A percentile compares a stretch with the other conserved stretches of the same genome.
Evolutionary conservation across 306 rosid genomes (phyloP).

Genomic region (Pueraria montana): DNA sequence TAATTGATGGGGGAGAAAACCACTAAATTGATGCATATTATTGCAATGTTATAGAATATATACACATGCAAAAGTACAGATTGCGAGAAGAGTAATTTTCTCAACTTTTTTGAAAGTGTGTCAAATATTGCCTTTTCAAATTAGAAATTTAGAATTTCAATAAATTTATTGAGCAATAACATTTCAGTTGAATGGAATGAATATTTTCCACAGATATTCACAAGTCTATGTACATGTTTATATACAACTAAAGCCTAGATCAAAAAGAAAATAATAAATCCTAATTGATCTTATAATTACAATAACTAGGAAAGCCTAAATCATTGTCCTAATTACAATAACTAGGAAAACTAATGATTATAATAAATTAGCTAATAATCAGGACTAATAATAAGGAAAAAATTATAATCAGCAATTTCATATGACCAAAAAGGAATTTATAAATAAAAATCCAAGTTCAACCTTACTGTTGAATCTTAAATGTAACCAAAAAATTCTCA

Average conservation of each 20-base stretch:
- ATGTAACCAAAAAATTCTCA: conserved; percentile 20
- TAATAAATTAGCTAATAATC: not conserved
- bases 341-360: not conserved
- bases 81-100: conserved; percentile 2
- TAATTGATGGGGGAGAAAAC: not conserved
- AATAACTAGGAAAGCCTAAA: not conserved
- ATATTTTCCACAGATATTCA: not conserved
- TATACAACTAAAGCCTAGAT: not conserved
- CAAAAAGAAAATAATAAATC: not conserved
- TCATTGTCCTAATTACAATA: not conserved
- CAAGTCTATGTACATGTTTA: not conserved
- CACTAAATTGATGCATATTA: conserved; percentile 2
- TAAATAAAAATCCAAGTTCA: conserved; percentile 41
- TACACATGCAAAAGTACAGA: not conserved
- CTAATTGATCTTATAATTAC: not conserved
- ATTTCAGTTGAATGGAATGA: not conserved
- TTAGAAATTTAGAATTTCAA: conserved; percentile 34
- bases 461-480: conserved; percentile 1
- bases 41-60: conserved; percentile 6
- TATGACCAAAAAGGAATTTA: conserved; percentile 12
- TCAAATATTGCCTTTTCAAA: conserved; percentile 9
- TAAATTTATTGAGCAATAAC: conserved; percentile 16
- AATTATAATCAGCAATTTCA: not conserved
- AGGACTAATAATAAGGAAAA: not conserved
- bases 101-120: not conserved